Evolutionary conservation across 164 flowering plant genomes (phyloP).

Genomic region (Akebia trifoliata): DNA sequence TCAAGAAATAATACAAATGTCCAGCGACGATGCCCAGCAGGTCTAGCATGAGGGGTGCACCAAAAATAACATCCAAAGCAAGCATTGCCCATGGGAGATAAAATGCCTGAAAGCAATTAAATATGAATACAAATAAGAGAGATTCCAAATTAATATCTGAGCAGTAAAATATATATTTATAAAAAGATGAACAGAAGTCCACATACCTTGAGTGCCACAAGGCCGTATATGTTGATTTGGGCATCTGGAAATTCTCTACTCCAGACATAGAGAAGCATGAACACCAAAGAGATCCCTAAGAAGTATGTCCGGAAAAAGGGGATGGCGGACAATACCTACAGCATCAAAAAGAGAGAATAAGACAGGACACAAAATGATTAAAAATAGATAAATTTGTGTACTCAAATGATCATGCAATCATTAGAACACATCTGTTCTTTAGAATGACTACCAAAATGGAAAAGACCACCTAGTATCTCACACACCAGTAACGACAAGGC

Average conservation of each 20-base stretch:
- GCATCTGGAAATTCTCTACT: conserved; percentile 87
- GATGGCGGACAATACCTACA: conserved; percentile 34
- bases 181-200: neutral
- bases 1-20: conserved; percentile 86
- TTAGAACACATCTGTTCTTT: neutral
- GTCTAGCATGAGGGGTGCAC: conserved; percentile 68
- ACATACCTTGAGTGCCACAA: conserved; percentile 51
- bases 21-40: conserved; percentile 91
- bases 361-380: neutral
- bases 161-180: neutral
- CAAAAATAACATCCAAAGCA: conserved; percentile 86
- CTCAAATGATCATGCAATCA: neutral
- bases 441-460: neutral
- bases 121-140: neutral
- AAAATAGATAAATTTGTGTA: neutral
- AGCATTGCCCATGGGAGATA: conserved; percentile 99
- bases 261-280: conserved; percentile 89
- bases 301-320: conserved; percentile 44
- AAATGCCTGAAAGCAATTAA: conserved; percentile 62
- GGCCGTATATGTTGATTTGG: conserved; percentile 71
- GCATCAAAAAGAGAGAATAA: neutral
- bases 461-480: neutral
- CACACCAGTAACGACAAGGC: conserved; percentile 67
- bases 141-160: neutral
- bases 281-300: conserved; percentile 70